Evolutionary conservation across 1,139 yeast species (phyloP), one percentile per base, ranked within the genome.

Genomic region (Eremothecium sinecaudum): DNA sequence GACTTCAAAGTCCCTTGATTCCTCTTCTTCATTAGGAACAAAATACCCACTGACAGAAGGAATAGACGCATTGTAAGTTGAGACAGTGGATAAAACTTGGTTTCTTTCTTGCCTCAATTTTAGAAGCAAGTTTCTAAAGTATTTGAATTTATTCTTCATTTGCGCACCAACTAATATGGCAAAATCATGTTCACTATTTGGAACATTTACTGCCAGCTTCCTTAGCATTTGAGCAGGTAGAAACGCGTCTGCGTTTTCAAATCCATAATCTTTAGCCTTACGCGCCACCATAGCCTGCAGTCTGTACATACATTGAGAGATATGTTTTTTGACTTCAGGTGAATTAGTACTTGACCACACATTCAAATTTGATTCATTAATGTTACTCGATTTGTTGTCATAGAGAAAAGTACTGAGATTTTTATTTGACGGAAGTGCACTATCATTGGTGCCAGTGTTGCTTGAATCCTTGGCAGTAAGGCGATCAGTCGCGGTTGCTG

Each of bases 181-280:
- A 51, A 66, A 78, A 32, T 71, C 81, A n/a, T 51, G 54, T 37
- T 68, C 69, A 11, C 67, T 67, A 2, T 67, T 62, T 0, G 87
- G 87, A 21, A 79, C 54, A 28, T 59, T 60, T 13, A 56, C 50
- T 0, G 82, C 75, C 69, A 78, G 66, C 34, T 72, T 75, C 42
- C 65, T 66, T 33, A 79, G 50, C 0, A 75, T 60, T 1, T 53
- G 56, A 40, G 75, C 77, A 1, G 70, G 59, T 3, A 76, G 57
- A 31, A 75, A 62, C 12, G 64, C 59, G 1, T 64, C 57, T 6
- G 69, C 61, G 12, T 58, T 56, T n/a, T 55, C 46, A 24, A 64
- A 62, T 7, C 61, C 62, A 38, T 67, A 47, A 28, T 63, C 64
- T 7, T 64, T 63, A 51, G 73, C 68, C 12, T 66, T 53, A 25